Evolutionary conservation across 2,329 filamentous ascomycete genomes (phyloP).

Genomic region (Arthrobotrys pseudoclavata): DNA sequence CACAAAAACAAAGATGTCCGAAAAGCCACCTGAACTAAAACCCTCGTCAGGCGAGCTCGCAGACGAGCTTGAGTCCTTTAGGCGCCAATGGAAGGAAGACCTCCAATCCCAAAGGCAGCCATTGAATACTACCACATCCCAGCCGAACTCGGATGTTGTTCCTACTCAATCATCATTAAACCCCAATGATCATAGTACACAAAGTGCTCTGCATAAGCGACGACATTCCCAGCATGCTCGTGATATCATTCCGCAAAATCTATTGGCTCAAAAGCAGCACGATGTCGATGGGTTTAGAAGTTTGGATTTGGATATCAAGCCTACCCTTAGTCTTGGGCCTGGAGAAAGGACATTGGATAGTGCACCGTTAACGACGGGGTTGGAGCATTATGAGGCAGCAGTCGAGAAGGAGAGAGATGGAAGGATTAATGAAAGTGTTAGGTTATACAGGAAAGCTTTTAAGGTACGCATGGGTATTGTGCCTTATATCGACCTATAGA

Average conservation of each 20-base stretch:
- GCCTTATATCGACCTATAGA: conserved; percentile 1
- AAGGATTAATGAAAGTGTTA: conserved; percentile 87
- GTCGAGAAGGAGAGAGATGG: conserved; percentile 89
- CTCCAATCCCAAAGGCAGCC: conserved; percentile 61
- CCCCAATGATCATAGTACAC: conserved; percentile 60
- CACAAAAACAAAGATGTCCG: conserved; percentile 43
- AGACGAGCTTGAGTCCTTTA: conserved; percentile 85
- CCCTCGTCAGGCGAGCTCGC: conserved; percentile 46
- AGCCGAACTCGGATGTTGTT: conserved; percentile 63
- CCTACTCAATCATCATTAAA: conserved; percentile 65
- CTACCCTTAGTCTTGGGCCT: conserved; percentile 18
- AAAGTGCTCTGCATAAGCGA: conserved; percentile 47
- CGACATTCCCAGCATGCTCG: conserved; percentile 39
- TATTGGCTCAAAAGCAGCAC: conserved; percentile 27
- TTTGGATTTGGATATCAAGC: conserved; percentile 44
- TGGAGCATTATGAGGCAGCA: conserved; percentile 93
- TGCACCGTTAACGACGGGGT: conserved; percentile 71
- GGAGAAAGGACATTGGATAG: conserved; percentile 44
- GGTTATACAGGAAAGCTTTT: conserved; percentile 90
- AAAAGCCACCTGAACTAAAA: conserved; percentile 36
- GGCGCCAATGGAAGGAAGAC: conserved; percentile 86
- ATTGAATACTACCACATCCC: conserved; percentile 30
- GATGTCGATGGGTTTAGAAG: conserved; percentile 46
- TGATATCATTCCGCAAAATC: conserved; percentile 23
- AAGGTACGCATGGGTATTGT: conserved; percentile 71